These are phyloP conservation scores for Ajuga reptans DNA, from an alignment of 305 asterid genomes.

Conservation along the genomic window DNA sequence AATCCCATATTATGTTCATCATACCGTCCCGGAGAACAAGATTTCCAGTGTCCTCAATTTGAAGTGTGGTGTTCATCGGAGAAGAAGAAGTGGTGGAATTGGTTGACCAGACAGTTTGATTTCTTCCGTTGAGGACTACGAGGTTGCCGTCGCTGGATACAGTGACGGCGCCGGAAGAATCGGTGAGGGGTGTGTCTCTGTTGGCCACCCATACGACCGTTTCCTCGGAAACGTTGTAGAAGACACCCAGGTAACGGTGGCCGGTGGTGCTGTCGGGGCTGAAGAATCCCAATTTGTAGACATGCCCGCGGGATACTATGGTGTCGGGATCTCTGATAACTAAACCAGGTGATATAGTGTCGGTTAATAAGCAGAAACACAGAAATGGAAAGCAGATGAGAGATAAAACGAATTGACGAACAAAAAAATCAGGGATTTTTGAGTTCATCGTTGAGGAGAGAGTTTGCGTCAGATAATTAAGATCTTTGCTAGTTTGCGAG, in stretches of 20 bases:
- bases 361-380: constrained; percentile 11
- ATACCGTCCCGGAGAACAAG: constrained; percentile 27
- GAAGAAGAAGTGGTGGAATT: constrained; percentile 4
- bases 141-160: constrained; percentile 28
- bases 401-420: neutral
- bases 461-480: no score
- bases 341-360: constrained; percentile 15
- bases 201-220: constrained; percentile 34
- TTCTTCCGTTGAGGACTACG: constrained; percentile 5
- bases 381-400: neutral
- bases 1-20: neutral
- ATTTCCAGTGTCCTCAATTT: constrained; percentile 31
- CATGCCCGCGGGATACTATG: neutral
- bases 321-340: constrained; percentile 21
- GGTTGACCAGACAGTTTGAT: constrained; percentile 29
- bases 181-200: constrained; percentile 24
- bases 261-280: constrained; percentile 20
- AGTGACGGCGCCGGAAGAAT: constrained; percentile 16
- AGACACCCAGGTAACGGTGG: constrained; percentile 33
- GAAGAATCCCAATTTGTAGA: constrained; percentile 30
- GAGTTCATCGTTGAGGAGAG: no score
- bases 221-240: constrained; percentile 18
- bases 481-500: no score
- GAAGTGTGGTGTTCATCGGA: neutral
- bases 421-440: no score